A percentile compares a stretch with the other conserved stretches of the same genome.
These are phyloP conservation scores for Moesziomyces globuligerus DNA, from an alignment of 1,284 basidiomycete species.

Conservation along the genomic window DNA sequence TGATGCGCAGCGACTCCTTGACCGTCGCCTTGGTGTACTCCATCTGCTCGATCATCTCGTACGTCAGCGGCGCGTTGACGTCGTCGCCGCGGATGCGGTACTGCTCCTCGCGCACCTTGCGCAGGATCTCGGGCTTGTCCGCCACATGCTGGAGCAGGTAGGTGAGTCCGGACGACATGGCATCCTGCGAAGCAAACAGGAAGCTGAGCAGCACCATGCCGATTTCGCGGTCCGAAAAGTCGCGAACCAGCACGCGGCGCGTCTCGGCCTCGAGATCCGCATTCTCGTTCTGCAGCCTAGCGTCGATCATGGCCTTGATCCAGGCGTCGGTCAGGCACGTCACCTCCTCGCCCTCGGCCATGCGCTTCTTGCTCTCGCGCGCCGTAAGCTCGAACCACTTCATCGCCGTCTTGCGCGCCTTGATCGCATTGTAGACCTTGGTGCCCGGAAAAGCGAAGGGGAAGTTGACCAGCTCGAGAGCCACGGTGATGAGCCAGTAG, in stretches of 20 bases:
- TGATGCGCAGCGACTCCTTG: conserved; percentile 88
- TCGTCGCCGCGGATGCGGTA: conserved; percentile 83
- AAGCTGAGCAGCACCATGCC: conserved; percentile 92
- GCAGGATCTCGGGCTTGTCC: conserved; percentile 87
- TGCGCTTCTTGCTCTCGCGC: conserved; percentile 80
- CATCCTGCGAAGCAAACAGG: conserved; percentile 97
- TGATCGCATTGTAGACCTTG: conserved; percentile 92
- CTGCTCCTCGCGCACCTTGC: conserved; percentile 92
- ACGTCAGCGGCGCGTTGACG: conserved; percentile 80
- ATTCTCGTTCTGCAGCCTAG: conserved; percentile 71
- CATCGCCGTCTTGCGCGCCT: conserved; percentile 89
- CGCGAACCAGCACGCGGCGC: conserved; percentile 71
- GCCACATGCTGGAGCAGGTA: conserved; percentile 96
- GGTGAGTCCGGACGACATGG: conserved; percentile 84
- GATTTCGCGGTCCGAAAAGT: conserved; percentile 95
- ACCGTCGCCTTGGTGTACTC: conserved; percentile 89
- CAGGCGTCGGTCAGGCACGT: conserved; percentile 93
- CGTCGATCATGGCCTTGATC: conserved; percentile 78
- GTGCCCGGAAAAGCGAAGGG: conserved; percentile 82
- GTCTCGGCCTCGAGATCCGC: conserved; percentile 69
- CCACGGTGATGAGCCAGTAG: conserved; percentile 95
- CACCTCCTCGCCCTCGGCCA: conserved; percentile 83
- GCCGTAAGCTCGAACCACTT: conserved; percentile 85
- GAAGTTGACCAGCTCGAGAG: conserved; percentile 98
- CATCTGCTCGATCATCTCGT: conserved; percentile 93